Conservation (phyloP, 2,329 filamentous ascomycete species). For the Colletotrichum liaoningense region DNA sequence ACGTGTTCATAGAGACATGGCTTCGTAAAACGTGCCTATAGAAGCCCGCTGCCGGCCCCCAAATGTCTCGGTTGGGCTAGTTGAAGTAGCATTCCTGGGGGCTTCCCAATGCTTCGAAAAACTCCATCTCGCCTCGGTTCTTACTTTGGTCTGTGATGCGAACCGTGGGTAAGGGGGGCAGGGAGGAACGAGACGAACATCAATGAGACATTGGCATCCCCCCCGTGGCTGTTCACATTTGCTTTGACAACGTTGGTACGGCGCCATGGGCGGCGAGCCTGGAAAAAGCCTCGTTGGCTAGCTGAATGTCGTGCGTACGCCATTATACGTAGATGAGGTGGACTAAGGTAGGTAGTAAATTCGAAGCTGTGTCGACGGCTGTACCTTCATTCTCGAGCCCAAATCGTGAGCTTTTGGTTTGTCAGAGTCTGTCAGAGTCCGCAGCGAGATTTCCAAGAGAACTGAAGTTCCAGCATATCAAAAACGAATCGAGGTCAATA, state of each 20-base stretch:
- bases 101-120: not conserved
- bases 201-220: not conserved
- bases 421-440: too few relatives aligned
- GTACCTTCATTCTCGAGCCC: not conserved
- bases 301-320: constrained; percentile 3
- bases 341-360: not conserved
- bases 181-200: not conserved
- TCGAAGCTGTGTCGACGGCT: not conserved
- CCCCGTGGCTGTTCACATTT: not conserved
- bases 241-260: not conserved
- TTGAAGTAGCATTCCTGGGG: not conserved
- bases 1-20: not conserved
- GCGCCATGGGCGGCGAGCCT: not conserved
- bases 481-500: not conserved
- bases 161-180: not conserved
- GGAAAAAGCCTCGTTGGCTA: not conserved
- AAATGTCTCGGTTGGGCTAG: not conserved
- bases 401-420: not conserved
- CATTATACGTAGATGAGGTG: not conserved
- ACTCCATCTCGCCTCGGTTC: not conserved
- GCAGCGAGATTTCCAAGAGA: too few relatives aligned
- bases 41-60: not conserved
- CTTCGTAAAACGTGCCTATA: constrained; percentile 10
- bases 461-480: not conserved
- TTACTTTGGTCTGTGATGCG: not conserved